Conservation (phyloP, 352 stramenopile species). For the Thraustochytrium sp. region DNA sequence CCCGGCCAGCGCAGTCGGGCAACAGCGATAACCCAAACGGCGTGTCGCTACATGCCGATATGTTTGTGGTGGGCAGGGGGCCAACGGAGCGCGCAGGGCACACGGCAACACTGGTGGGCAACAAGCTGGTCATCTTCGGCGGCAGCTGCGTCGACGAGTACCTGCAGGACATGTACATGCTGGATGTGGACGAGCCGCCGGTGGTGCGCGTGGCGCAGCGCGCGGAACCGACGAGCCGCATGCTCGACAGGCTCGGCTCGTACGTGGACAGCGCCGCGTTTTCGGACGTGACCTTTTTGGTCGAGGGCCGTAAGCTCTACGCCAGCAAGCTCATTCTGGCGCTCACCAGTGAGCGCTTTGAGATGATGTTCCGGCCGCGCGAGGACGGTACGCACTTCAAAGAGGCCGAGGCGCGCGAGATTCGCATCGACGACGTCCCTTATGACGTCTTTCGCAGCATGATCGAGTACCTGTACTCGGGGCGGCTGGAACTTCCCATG, state of each 20-base stretch:
- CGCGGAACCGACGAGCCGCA: slow-evolving; percentile 65
- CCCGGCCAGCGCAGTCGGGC: background rate
- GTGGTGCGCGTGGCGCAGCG: slow-evolving; percentile 66
- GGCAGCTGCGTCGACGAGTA: slow-evolving; percentile 82
- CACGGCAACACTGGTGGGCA: slow-evolving; percentile 83
- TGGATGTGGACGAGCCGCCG: slow-evolving; percentile 85
- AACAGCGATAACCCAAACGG: slow-evolving; percentile 56
- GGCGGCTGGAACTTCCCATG: slow-evolving; percentile 48
- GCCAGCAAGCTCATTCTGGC: slow-evolving; percentile 88
- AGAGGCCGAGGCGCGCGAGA: slow-evolving; percentile 69
- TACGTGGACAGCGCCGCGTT: slow-evolving; percentile 88
- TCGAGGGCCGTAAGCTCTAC: slow-evolving; percentile 82
- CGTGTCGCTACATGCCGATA: slow-evolving; percentile 53
- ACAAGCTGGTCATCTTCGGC: slow-evolving; percentile 87
- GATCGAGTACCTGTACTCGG: slow-evolving; percentile 90
- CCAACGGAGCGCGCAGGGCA: slow-evolving; percentile 82
- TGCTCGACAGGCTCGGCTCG: slow-evolving; percentile 64
- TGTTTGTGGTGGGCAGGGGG: slow-evolving; percentile 73
- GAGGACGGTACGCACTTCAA: slow-evolving; percentile 60
- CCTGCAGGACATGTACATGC: slow-evolving; percentile 85
- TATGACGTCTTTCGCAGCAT: slow-evolving; percentile 82
- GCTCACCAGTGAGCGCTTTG: slow-evolving; percentile 82
- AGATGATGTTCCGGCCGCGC: slow-evolving; percentile 85
- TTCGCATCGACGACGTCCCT: slow-evolving; percentile 77
- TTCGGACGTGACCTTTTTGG: slow-evolving; percentile 88